Evolutionary conservation across 208 protist genomes (phyloP).

Genomic region (Herpetomonas tarakana): DNA sequence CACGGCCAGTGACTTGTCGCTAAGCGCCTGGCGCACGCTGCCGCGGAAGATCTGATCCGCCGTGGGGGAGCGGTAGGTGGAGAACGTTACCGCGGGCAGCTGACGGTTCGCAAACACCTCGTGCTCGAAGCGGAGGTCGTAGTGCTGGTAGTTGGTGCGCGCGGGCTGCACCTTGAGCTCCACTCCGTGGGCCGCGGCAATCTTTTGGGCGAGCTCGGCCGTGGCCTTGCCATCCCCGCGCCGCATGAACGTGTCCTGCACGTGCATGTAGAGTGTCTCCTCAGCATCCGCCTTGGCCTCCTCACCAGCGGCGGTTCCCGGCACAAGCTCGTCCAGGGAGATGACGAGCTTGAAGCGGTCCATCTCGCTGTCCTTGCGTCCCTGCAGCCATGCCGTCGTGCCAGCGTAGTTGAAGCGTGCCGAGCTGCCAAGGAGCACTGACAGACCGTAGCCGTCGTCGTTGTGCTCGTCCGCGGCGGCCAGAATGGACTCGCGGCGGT

Average conservation of each 20-base stretch:
- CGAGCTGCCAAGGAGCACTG: constrained; percentile 61
- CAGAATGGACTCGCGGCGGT: constrained; percentile 39
- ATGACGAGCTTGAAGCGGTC: constrained; percentile 52
- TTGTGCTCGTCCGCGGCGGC: constrained; percentile 11
- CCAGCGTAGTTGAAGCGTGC: constrained; percentile 74
- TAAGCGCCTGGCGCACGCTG: constrained; percentile 19
- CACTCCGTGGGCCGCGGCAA: constrained; percentile 34
- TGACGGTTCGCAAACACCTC: constrained; percentile 74
- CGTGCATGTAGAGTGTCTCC: constrained; percentile 64
- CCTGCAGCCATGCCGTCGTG: constrained; percentile 48
- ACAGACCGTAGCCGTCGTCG: constrained; percentile 25
- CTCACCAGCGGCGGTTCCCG: constrained; percentile 9
- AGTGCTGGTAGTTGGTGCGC: constrained; percentile 82
- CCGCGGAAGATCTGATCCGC: constrained; percentile 67
- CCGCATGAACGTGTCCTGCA: constrained; percentile 60
- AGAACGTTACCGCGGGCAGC: constrained; percentile 74
- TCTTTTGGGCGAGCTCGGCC: constrained; percentile 39
- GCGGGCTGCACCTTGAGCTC: constrained; percentile 44
- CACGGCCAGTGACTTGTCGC: constrained; percentile 9
- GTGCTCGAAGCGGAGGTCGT: constrained; percentile 84
- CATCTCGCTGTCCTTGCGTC: constrained; percentile 39
- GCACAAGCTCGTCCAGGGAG: constrained; percentile 74
- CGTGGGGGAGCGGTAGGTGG: constrained; percentile 40
- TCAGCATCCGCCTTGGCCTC: constrained; percentile 11
- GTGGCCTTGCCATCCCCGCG: constrained; percentile 40